Conservation (phyloP, 495 filamentous ascomycete genomes). For the Thozetella sp. region DNA sequence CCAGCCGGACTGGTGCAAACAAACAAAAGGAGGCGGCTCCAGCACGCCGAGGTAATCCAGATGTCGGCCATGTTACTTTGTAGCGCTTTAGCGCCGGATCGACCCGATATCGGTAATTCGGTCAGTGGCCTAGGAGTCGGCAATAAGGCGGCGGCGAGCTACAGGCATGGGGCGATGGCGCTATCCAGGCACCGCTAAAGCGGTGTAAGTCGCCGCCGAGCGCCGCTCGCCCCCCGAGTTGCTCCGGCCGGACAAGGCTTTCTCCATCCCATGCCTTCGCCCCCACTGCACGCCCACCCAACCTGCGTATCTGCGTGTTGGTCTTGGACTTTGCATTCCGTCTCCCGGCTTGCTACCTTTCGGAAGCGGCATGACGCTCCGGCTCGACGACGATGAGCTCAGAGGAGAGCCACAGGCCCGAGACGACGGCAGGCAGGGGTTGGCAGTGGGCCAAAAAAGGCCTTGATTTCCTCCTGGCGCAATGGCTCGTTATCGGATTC, state of each 20-base stretch:
- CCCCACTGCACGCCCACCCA: too few species aligned
- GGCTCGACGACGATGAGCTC: background rate
- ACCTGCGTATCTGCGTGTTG: too few species aligned
- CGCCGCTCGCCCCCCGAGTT: background rate
- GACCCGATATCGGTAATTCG: background rate
- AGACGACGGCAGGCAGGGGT: background rate
- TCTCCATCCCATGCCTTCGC: too few species aligned
- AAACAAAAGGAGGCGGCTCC: too few species aligned
- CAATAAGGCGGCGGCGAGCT: background rate
- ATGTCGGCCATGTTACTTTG: background rate
- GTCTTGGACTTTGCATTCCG: too few species aligned
- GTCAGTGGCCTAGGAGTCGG: background rate
- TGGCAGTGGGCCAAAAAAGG: slow-evolving; percentile 5
- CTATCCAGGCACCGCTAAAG: background rate
- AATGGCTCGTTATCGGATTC: slow-evolving; percentile 61
- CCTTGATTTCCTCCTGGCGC: slow-evolving; percentile 42
- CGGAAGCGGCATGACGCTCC: background rate
- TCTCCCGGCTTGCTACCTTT: too few species aligned
- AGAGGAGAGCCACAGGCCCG: background rate
- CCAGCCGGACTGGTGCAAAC: too few species aligned
- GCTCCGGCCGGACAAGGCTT: too few species aligned
- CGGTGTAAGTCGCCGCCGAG: background rate
- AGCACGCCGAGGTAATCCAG: too few species aligned
- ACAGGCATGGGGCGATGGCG: background rate
- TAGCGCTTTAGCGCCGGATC: background rate